Conservation (phyloP, 176 grass and related monocot species). For the Phragmites australis region DNA sequence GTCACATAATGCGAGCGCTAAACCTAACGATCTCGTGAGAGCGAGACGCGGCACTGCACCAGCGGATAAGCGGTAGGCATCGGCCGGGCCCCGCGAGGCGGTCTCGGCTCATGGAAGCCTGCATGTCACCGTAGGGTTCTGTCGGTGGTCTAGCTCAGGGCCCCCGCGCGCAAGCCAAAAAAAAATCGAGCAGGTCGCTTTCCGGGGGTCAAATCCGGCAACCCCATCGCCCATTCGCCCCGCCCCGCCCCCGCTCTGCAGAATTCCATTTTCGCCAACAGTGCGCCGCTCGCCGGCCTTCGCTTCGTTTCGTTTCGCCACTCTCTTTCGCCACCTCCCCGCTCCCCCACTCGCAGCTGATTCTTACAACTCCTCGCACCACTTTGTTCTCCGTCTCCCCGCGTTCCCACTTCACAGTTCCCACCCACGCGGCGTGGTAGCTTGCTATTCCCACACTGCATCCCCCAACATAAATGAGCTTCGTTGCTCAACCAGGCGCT, state of each 20-base stretch:
- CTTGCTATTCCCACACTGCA: neutral
- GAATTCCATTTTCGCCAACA: constrained; percentile 16
- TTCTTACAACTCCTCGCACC: constrained; percentile 25
- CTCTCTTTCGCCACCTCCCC: neutral
- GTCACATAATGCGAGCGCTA: constrained; percentile 18
- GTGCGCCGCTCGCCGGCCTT: neutral
- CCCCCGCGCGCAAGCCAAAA: too few relatives aligned
- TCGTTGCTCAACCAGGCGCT: neutral
- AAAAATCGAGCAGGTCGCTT: constrained; percentile 14
- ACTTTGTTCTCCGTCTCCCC: neutral
- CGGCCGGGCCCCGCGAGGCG: neutral
- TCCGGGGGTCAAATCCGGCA: constrained; percentile 27
- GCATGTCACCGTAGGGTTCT: neutral
- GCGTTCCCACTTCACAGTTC: neutral
- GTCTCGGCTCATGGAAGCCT: neutral
- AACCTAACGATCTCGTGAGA: neutral
- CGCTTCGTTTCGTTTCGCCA: neutral
- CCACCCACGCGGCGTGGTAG: neutral
- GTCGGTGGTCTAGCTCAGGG: constrained; percentile 41
- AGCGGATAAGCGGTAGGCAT: constrained; percentile 12
- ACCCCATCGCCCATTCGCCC: constrained; percentile 19
- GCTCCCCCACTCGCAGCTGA: neutral
- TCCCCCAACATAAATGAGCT: neutral
- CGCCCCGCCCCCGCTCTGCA: neutral
- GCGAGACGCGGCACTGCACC: constrained; percentile 15